phyloP scores from a whole-genome alignment of 192 early-diverging fungal genomes.

The Piromyces sp. region DNA sequence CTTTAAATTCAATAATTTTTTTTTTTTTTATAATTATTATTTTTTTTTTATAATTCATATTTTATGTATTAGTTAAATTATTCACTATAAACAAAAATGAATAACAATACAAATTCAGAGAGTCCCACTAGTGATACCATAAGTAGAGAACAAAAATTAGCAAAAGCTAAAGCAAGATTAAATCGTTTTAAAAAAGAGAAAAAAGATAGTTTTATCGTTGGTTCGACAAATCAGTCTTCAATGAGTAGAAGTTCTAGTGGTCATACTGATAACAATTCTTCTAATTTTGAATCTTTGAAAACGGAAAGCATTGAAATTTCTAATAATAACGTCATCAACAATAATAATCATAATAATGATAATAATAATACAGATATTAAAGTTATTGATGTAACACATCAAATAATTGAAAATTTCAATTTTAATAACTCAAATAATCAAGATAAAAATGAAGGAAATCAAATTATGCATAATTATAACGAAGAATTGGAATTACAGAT shows the following conservation, averaged over 20 bases:
- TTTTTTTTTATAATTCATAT: too few relatives aligned
- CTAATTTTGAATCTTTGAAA: background rate
- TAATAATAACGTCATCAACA: background rate
- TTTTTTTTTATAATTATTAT: too few relatives aligned
- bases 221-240: background rate
- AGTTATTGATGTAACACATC: background rate
- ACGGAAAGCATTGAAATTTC: background rate
- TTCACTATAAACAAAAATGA: background rate
- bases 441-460: background rate
- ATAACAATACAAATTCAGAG: background rate
- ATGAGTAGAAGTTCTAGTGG: background rate
- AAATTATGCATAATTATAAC: background rate
- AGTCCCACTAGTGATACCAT: background rate
- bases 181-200: background rate
- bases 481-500: background rate
- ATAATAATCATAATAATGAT: background rate
- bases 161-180: background rate
- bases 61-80: too few relatives aligned
- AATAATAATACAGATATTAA: background rate
- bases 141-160: background rate
- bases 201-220: background rate
- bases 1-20: too few relatives aligned
- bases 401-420: background rate
- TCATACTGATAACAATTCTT: background rate
- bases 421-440: background rate